Base-by-base conservation (phyloP, 352 stramenopile genomes). In the Albugo candida region DNA sequence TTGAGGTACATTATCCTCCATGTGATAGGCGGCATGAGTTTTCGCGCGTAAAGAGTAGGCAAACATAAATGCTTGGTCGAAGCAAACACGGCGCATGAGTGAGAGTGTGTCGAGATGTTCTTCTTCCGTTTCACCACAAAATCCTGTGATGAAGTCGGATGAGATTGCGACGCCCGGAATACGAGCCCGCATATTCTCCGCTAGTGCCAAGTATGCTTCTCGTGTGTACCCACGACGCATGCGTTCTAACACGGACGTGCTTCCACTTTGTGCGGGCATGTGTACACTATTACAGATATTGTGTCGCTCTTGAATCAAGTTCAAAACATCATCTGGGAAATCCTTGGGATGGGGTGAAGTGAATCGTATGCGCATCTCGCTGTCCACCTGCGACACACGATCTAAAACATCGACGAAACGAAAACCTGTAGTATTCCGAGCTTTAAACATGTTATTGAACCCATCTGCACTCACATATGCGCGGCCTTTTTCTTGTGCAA, bases 41-140 rank as follows among this genome's bases (percentile, higher is more conserved):
- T 85, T 83, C 20, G 86, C 92, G 44, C 95, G 74, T 70, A 98
- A 82, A 41, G 81, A 97, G 69, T 98, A 99, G 13, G 93, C 91
- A 65, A 98, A 99, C 89, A 98, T 97, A 67, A 98, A 99, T 18
- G 94, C 95, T 60, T 98, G 91, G 55, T 98, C 93, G 60, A 97
- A 99, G 51, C 74, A 67, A 13, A 86, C 77, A 14, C 65, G 60
- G 13, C 64, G 70, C 71, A 92, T 83, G 27, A 89, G 60, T 41
- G 76, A 77, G 14, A 89, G 64, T 11, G 95, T 99, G 53, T 98
- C 81, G 6, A 48, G 27, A 67, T 99, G 95, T 49, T 99, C 96
- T 20, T 83, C 68, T 40, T 98, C 92, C 0, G 94, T 99, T 69
- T 99, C 96, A 24, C 87, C 92, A 64, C 96, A 99, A 63, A 99